phyloP scores from a whole-genome alignment of 352 stramenopile species.

The Saprolegnia diclina region DNA sequence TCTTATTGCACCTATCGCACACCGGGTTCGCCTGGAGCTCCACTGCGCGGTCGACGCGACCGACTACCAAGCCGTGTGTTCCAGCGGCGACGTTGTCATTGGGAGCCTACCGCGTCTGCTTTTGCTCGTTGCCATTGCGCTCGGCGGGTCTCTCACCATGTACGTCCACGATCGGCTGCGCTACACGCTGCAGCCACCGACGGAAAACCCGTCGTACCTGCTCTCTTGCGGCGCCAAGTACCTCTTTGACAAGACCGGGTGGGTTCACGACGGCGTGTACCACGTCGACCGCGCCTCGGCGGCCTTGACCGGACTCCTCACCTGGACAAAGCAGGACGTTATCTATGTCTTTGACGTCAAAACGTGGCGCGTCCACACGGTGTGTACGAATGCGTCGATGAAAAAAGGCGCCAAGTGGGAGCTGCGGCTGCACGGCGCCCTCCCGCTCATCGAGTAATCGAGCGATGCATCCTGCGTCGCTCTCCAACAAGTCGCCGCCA shows the following conservation, averaged over 20 bases:
- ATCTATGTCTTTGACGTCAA: constrained; percentile 18
- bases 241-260: constrained; percentile 1
- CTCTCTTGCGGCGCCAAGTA: constrained; percentile 6
- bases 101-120: neutral
- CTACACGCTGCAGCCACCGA: neutral
- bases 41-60: neutral
- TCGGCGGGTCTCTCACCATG: neutral
- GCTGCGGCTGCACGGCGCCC: no score
- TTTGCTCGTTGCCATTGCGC: neutral
- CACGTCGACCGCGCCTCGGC: constrained; percentile 10
- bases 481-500: no score
- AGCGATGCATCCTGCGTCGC: no score
- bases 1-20: neutral
- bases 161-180: neutral
- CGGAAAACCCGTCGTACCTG: neutral
- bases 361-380: neutral
- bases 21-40: neutral
- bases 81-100: neutral
- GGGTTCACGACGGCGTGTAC: constrained; percentile 4
- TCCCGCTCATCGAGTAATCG: no score
- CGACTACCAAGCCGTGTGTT: constrained; percentile 21
- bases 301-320: neutral
- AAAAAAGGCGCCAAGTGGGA: no score
- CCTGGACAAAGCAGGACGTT: neutral
- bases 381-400: no score